These are phyloP conservation scores for Hamigera avellanea DNA, from an alignment of 495 filamentous ascomycete genomes.

Conservation along the genomic window DNA sequence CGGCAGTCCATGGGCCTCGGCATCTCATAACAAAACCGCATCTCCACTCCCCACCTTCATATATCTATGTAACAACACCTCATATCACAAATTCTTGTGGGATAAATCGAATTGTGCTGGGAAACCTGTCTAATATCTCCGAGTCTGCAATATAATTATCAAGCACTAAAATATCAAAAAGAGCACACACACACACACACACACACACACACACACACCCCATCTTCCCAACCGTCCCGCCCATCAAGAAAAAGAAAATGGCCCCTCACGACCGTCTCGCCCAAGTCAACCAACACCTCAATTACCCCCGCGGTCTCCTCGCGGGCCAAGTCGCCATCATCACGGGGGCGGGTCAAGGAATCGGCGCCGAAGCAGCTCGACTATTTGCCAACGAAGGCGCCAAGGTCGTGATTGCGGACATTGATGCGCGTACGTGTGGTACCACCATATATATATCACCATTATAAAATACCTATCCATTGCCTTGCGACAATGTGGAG, in stretches of 20 bases:
- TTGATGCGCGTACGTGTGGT: slow-evolving; percentile 52
- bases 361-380: slow-evolving; percentile 70
- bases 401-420: slow-evolving; percentile 71
- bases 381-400: slow-evolving; percentile 81
- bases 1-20: slow-evolving; percentile 13
- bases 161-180: no score
- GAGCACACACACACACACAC: no score
- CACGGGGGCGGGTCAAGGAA: slow-evolving; percentile 80
- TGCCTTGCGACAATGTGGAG: no score
- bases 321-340: slow-evolving; percentile 75
- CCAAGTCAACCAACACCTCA: slow-evolving; percentile 66
- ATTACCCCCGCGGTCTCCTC: slow-evolving; percentile 67
- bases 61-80: slow-evolving; percentile 1
- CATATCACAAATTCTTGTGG: no score
- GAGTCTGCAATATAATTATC: no score
- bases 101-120: no score
- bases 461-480: no score
- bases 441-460: no score
- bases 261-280: slow-evolving; percentile 40
- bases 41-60: background rate
- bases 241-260: no score
- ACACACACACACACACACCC: no score
- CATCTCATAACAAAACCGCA: slow-evolving; percentile 3
- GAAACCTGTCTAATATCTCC: no score
- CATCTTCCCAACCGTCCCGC: no score